Conservation (phyloP, 306 rosid genomes). For the Cucurbita pepo region DNA sequence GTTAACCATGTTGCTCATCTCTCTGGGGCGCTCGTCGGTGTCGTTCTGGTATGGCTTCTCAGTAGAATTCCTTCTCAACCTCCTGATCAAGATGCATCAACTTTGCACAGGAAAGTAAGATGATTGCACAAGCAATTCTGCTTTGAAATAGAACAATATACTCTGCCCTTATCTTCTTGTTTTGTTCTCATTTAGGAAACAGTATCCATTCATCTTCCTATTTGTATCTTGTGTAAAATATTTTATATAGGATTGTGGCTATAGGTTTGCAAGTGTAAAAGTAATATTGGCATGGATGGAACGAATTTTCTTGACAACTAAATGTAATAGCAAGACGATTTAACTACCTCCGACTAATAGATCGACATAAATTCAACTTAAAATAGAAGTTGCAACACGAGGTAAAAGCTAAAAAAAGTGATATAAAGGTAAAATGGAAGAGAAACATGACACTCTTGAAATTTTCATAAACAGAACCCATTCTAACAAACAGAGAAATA, state of each 20-base stretch:
- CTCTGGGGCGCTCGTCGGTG: conserved; percentile 95
- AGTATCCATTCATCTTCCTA: not conserved
- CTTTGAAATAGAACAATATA: not conserved
- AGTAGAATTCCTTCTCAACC: conserved; percentile 67
- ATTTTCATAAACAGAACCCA: not conserved
- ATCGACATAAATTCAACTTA: no score
- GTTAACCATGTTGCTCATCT: conserved; percentile 94
- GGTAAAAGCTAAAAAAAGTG: not conserved
- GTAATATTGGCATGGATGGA: no score
- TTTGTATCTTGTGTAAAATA: not conserved
- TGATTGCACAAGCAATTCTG: conserved; percentile 5
- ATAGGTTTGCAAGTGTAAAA: no score
- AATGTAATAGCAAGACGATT: not conserved
- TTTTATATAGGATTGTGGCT: not conserved
- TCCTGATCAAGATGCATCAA: conserved; percentile 16
- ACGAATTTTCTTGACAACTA: no score
- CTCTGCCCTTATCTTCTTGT: not conserved
- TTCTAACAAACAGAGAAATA: not conserved
- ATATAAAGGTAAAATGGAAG: not conserved
- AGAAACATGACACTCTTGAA: not conserved
- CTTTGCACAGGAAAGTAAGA: conserved; percentile 11
- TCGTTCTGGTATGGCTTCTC: conserved; percentile 77
- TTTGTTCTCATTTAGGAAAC: no score
- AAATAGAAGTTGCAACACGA: no score
- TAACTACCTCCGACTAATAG: no score